Evolutionary conservation across 495 filamentous ascomycete species (phyloP).

Genomic region (Copromyces sp.): DNA sequence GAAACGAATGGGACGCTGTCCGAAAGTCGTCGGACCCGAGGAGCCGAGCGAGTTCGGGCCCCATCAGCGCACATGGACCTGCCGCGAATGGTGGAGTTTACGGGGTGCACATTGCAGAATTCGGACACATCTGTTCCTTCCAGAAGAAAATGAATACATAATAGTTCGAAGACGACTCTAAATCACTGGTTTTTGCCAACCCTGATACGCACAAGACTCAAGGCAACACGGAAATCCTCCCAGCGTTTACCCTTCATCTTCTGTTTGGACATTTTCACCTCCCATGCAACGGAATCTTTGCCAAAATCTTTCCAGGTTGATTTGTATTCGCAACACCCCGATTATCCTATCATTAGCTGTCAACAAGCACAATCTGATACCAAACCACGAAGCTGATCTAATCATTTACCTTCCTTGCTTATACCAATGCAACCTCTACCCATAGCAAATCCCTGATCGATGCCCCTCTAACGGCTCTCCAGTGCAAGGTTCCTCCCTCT

Average conservation of each 20-base stretch:
- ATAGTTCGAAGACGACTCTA: not conserved
- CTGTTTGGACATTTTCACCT: not conserved
- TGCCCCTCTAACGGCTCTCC: not conserved
- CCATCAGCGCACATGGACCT: not conserved
- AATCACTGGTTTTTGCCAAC: no score
- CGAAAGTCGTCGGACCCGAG: not conserved
- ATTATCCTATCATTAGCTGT: not conserved
- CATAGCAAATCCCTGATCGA: not conserved
- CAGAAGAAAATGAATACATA: not conserved
- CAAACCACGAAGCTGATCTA: not conserved
- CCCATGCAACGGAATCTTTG: not conserved
- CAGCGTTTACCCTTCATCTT: no score
- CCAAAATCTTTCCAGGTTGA: not conserved
- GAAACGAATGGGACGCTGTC: not conserved
- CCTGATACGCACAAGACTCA: not conserved
- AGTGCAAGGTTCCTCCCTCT: not conserved
- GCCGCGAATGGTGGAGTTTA: not conserved
- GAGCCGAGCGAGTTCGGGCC: not conserved
- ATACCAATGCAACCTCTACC: not conserved
- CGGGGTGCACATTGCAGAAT: not conserved
- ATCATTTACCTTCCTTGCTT: not conserved
- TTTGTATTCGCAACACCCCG: not conserved
- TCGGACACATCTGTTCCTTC: not conserved
- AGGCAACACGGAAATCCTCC: not conserved
- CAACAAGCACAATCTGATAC: not conserved